Conservation (phyloP, 2,329 filamentous ascomycete species). For the Fusarium sublunatum region DNA sequence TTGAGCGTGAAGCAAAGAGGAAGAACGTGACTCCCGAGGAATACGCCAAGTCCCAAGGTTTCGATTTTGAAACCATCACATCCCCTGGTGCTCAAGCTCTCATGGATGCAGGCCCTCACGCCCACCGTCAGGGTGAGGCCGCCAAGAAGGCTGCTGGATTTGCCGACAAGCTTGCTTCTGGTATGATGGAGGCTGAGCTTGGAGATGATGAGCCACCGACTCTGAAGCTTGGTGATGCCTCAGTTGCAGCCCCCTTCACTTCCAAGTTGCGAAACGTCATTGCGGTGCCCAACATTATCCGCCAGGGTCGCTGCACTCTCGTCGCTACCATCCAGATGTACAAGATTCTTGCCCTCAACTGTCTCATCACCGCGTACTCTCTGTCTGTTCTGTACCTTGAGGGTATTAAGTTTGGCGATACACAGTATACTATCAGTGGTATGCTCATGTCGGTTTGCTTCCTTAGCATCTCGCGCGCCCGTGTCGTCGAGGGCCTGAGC, state of each 20-base stretch:
- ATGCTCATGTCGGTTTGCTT: slow-evolving; percentile 99
- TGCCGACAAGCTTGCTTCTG: slow-evolving; percentile 85
- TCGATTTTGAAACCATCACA: slow-evolving; percentile 71
- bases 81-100: slow-evolving; percentile 72
- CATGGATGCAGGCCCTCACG: slow-evolving; percentile 54
- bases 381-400: slow-evolving; percentile 95
- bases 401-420: slow-evolving; percentile 98
- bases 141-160: slow-evolving; percentile 79
- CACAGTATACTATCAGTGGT: slow-evolving; percentile 97
- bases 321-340: slow-evolving; percentile 99
- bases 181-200: slow-evolving; percentile 90
- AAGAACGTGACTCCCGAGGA: slow-evolving; percentile 76
- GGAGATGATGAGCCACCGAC: slow-evolving; percentile 92
- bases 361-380: slow-evolving; percentile 97
- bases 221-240: slow-evolving; percentile 96
- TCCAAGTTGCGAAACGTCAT: slow-evolving; percentile 97
- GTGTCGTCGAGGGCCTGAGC: slow-evolving; percentile 92
- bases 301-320: slow-evolving; percentile 95
- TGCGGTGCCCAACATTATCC: slow-evolving; percentile 97
- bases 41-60: slow-evolving; percentile 64
- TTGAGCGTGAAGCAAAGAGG: slow-evolving; percentile 84
- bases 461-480: slow-evolving; percentile 96
- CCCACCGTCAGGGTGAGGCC: slow-evolving; percentile 65
- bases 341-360: slow-evolving; percentile 98
- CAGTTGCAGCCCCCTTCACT: slow-evolving; percentile 95